phyloP scores from a whole-genome alignment of 495 filamentous ascomycete species.

The Hamigera avellanea region DNA sequence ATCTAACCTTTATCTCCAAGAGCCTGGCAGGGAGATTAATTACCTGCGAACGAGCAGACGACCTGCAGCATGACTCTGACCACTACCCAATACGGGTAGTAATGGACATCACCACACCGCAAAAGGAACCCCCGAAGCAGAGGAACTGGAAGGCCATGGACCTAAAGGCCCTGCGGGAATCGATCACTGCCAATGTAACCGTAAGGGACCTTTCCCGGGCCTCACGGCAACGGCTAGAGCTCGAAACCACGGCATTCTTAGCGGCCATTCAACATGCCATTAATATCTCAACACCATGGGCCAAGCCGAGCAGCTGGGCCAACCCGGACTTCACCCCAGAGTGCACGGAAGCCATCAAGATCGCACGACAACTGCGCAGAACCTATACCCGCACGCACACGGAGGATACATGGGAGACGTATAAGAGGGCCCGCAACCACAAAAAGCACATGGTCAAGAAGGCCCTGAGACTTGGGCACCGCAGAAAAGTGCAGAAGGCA shows the following conservation, averaged over 20 bases:
- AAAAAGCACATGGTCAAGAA: slow-evolving; percentile 3
- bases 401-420: background rate
- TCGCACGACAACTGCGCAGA: background rate
- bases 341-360: slow-evolving; percentile 5
- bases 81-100: slow-evolving; percentile 4
- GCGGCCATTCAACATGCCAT: slow-evolving; percentile 1
- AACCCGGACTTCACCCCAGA: slow-evolving; percentile 4
- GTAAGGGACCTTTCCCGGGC: background rate
- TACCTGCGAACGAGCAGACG: background rate
- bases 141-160: slow-evolving; percentile 9
- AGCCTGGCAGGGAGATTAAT: background rate
- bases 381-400: background rate
- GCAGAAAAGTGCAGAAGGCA: background rate
- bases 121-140: background rate
- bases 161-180: slow-evolving; percentile 1
- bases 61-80: slow-evolving; percentile 3
- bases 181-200: background rate
- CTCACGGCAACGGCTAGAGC: background rate
- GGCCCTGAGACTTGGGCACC: background rate
- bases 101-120: background rate
- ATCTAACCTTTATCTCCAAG: slow-evolving; percentile 1
- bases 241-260: background rate
- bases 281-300: slow-evolving; percentile 3
- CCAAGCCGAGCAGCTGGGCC: slow-evolving; percentile 2
- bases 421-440: background rate